These are phyloP conservation scores for Byssochlamys sp. DNA, from an alignment of 2,329 filamentous ascomycete genomes.

Conservation along the genomic window DNA sequence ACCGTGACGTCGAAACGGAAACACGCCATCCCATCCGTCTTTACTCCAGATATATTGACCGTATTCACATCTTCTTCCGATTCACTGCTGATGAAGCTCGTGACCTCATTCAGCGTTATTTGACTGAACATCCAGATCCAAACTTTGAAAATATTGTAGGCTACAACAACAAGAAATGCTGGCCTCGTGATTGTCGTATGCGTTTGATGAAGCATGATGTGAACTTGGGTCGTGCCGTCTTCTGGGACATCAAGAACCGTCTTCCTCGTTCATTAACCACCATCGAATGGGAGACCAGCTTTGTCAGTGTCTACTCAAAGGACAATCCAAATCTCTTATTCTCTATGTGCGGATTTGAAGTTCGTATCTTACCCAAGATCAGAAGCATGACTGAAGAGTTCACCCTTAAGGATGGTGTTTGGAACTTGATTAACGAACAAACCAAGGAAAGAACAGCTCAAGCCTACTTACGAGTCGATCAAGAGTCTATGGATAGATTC, in stretches of 20 bases:
- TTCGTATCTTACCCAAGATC: conserved; percentile 88
- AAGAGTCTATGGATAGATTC: conserved; percentile 97
- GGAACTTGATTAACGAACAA: conserved; percentile 91
- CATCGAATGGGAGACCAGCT: conserved; percentile 98
- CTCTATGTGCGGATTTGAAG: conserved; percentile 96
- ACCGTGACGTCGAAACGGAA: conserved; percentile 85
- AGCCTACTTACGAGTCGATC: conserved; percentile 93
- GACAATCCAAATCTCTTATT: conserved; percentile 96
- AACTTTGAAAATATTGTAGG: conserved; percentile 99
- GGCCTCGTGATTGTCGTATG: conserved; percentile 96
- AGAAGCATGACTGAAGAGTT: conserved; percentile 95
- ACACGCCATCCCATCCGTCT: conserved; percentile 87
- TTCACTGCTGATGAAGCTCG: conserved; percentile 90
- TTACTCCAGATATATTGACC: conserved; percentile 97
- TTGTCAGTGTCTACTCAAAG: conserved; percentile 91
- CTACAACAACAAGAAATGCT: conserved; percentile 98
- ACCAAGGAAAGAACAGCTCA: conserved; percentile 95
- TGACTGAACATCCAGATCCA: conserved; percentile 95
- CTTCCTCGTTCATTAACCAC: conserved; percentile 90
- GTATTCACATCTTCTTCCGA: conserved; percentile 94
- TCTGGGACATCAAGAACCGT: conserved; percentile 98
- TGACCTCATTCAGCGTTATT: conserved; percentile 90
- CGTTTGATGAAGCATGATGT: conserved; percentile 97
- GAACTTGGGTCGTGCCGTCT: conserved; percentile 90
- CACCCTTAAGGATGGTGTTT: conserved; percentile 92